Evolutionary conservation across 2,329 filamentous ascomycete species (phyloP).

Genomic region (Botryotinia globosa): DNA sequence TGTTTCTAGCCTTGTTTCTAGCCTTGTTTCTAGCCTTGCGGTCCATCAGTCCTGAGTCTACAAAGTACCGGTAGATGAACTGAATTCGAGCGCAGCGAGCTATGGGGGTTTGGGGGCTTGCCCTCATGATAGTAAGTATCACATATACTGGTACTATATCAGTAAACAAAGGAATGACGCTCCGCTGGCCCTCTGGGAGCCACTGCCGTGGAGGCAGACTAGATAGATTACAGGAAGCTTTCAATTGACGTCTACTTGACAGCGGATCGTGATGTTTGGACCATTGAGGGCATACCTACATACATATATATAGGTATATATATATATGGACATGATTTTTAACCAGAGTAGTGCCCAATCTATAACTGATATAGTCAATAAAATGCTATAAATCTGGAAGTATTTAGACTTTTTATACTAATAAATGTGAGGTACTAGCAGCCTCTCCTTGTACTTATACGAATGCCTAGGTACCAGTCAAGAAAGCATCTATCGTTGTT

Average conservation of each 20-base stretch:
- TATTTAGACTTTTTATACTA: neutral
- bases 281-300: too few relatives aligned
- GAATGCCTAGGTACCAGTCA: neutral
- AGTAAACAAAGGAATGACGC: neutral
- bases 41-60: too few relatives aligned
- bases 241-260: neutral
- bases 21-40: neutral
- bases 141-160: neutral
- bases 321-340: too few relatives aligned
- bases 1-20: too few relatives aligned
- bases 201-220: slow-evolving; percentile 1
- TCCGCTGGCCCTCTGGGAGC: neutral
- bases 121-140: neutral
- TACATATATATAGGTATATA: too few relatives aligned
- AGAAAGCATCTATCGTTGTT: neutral
- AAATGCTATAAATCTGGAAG: neutral
- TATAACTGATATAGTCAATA: neutral
- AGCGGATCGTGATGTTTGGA: neutral
- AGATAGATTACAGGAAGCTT: neutral
- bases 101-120: neutral
- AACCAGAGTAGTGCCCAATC: neutral
- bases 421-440: neutral
- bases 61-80: neutral
- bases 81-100: neutral
- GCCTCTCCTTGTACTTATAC: too few relatives aligned